A percentile compares a stretch with the other conserved stretches of the same genome.
phyloP scores from a whole-genome alignment of 495 filamentous ascomycete genomes.

The Xylaria venustula region DNA sequence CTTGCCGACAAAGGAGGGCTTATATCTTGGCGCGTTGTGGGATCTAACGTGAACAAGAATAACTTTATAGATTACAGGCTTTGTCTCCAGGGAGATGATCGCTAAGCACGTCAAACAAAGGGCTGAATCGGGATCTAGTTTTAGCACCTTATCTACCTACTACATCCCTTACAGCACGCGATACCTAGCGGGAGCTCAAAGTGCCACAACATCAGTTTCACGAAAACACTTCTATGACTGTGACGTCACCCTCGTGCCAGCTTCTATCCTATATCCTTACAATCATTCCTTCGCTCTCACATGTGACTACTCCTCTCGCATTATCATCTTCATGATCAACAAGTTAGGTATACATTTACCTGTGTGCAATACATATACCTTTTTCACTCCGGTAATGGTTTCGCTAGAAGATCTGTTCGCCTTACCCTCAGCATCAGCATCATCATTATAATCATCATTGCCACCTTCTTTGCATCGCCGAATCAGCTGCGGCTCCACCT shows the following conservation, averaged over 20 bases:
- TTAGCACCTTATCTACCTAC: too few species aligned
- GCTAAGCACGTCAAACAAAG: neutral
- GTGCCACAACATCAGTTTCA: neutral
- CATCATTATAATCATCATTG: neutral
- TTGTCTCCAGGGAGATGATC: too few species aligned
- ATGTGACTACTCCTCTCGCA: neutral
- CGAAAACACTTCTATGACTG: neutral
- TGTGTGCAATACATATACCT: too few species aligned
- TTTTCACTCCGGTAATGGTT: too few species aligned
- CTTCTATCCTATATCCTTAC: neutral
- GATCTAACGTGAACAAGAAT: slow-evolving; percentile 1
- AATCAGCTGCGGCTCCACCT: neutral
- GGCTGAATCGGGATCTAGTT: too few species aligned
- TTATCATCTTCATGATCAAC: neutral
- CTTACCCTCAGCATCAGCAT: neutral
- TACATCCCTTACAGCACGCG: too few species aligned
- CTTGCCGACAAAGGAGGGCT: slow-evolving; percentile 2
- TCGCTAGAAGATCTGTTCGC: too few species aligned
- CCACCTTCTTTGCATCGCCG: too few species aligned
- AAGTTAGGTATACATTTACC: neutral
- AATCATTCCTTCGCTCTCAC: neutral
- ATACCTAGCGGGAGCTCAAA: neutral
- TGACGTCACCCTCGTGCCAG: neutral
- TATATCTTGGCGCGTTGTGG: too few species aligned
- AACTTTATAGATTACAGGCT: neutral